These are phyloP conservation scores for Hypoxylon fragiforme DNA, from an alignment of 495 filamentous ascomycete genomes.

Conservation along the genomic window DNA sequence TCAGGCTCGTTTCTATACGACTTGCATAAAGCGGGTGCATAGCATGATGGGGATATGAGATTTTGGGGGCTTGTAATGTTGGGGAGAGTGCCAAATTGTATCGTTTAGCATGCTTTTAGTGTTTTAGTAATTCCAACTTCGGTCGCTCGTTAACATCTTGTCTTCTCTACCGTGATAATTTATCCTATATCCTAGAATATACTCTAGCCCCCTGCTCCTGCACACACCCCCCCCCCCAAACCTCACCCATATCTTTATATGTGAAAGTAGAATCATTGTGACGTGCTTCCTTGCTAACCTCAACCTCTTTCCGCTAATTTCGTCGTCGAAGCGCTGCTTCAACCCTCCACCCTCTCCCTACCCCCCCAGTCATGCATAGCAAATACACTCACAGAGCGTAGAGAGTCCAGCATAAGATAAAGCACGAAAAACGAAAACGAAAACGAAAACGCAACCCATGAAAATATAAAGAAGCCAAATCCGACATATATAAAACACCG, in stretches of 20 bases:
- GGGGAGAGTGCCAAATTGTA: conserved; percentile 33
- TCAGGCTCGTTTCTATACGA: conserved; percentile 14
- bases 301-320: no score
- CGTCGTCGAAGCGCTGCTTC: no score
- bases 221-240: background rate
- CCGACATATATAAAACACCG: no score
- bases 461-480: no score
- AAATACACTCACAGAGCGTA: no score
- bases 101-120: conserved; percentile 32
- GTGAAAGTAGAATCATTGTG: no score
- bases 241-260: no score
- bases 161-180: background rate
- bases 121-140: conserved; percentile 36
- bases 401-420: no score
- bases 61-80: conserved; percentile 40
- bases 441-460: no score
- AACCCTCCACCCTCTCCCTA: no score
- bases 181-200: background rate
- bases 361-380: no score
- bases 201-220: background rate
- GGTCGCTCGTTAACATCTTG: conserved; percentile 34
- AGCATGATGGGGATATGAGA: conserved; percentile 32
- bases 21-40: conserved; percentile 29
- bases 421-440: no score
- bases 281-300: background rate